Evolutionary conservation across 2,329 filamentous ascomycete genomes (phyloP), one percentile per base, ranked within the genome.

Genomic region (Trichoderma citrinoviride): DNA sequence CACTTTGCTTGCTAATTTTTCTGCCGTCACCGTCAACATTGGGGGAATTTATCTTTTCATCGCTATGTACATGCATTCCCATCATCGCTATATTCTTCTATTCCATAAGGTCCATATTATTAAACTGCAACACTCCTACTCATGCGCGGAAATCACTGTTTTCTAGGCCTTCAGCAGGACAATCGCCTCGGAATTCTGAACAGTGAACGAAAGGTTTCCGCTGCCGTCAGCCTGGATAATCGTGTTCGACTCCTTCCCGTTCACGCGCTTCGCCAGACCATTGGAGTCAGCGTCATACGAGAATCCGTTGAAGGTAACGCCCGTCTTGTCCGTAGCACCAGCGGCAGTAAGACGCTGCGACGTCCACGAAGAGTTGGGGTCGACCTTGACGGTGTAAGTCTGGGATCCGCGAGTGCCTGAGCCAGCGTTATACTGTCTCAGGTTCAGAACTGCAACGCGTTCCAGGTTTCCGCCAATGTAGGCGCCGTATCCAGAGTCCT

Each of bases 401-500:
- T 55, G 55, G n/a, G 15, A 47, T 1, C 47, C 50, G n/a, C 70
- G 67, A 3, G 41, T 49, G 7, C 52, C 52, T 8, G 65, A 53
- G 7, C 58, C 47, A 14, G 65, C 50, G 40, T 68, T 66, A 37
- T 64, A 68, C 55, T 69, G 64, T 17, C 66, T 52, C 43, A 70
- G 60, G 62, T 71, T 71, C 15, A 71, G 61, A 2, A 69, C 55
- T 3, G 69, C 68, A n/a, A 70, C 46, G 46, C 70, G 68, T 3
- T 44, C 33, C 54, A 70, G 53, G 15, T 60, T 27, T 6, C 66
- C 67, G 37, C 64, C 25, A 1, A 66, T 21, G 40, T 68, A 71
- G 4, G 69, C 70, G 5, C 61, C 58, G 75, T 71, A 71, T 29
- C 61, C 70, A 12, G 69, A 67, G 56, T 71, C 68, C 27, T 64